A percentile compares a stretch with the other conserved stretches of the same genome.
Conservation (phyloP, 2,329 filamentous ascomycete species). For the Fusarium sp. region DNA sequence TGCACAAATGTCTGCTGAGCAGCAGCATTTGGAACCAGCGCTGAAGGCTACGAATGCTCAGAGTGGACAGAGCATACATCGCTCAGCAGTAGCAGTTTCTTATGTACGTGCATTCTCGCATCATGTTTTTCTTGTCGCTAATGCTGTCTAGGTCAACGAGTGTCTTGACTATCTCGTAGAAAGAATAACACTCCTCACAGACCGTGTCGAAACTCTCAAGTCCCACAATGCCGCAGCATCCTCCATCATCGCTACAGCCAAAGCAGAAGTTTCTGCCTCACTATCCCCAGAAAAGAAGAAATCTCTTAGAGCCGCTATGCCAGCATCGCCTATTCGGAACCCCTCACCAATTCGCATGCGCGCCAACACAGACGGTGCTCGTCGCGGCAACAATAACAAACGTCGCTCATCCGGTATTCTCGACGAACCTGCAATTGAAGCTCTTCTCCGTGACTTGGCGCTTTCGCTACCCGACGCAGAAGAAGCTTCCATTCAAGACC, state of each 20-base stretch:
- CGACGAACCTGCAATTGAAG: slow-evolving; percentile 54
- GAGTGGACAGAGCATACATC: slow-evolving; percentile 54
- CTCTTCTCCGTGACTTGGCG: slow-evolving; percentile 59
- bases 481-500: slow-evolving; percentile 35
- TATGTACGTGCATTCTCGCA: slow-evolving; percentile 55
- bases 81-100: slow-evolving; percentile 57
- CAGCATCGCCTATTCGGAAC: slow-evolving; percentile 49
- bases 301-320: slow-evolving; percentile 34
- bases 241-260: slow-evolving; percentile 54
- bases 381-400: slow-evolving; percentile 19
- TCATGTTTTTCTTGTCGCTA: slow-evolving; percentile 3
- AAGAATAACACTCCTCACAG: slow-evolving; percentile 53
- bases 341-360: slow-evolving; percentile 50
- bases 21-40: slow-evolving; percentile 72
- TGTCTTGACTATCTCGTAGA: slow-evolving; percentile 62
- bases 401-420: slow-evolving; percentile 51
- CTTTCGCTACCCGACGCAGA: slow-evolving; percentile 51
- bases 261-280: slow-evolving; percentile 52
- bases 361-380: slow-evolving; percentile 36
- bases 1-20: slow-evolving; percentile 75
- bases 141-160: slow-evolving; percentile 55
- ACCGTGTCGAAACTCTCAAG: slow-evolving; percentile 55
- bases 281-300: slow-evolving; percentile 37
- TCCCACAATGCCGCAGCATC: slow-evolving; percentile 55
- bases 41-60: slow-evolving; percentile 55